Evolutionary conservation across 2,329 filamentous ascomycete genomes (phyloP), one percentile per base, ranked within the genome.

Genomic region (Aspergillus sp.): DNA sequence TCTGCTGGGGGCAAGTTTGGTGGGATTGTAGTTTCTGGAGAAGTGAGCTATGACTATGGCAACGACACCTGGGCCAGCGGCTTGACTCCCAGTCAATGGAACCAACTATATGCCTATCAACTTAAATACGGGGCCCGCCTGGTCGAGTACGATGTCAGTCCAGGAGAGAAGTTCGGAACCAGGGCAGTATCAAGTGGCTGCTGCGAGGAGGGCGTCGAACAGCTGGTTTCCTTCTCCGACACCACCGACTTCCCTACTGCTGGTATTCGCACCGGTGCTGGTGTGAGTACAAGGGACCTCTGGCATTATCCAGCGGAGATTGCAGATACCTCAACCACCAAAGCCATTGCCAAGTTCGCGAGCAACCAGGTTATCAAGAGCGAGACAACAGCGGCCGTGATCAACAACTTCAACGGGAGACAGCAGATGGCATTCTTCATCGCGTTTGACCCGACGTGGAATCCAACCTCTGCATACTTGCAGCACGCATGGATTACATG

Each of bases 351-450:
- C 6, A 72, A 77, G 26, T 85, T 85, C 64, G 78, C 71, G 6
- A 70, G 77, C 17, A 74, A 75, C 55, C 77, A 76, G 2, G 65
- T 68, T 9, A 78, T 76, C 59, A 54, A 68, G 1, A 66, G 56
- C 11, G 68, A 69, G 20, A 78, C 76, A 24, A 81, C 78, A 26
- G 85, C 84, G 49, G 84, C 78, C 42, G 83, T 87, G 51, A 85
- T 87, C 67, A 86, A 86, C 67, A 79, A 80, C 56, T 81, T 84
- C 61, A 75, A 75, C 55, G 78, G 78, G 12, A 78, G 84, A 58
- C 77, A 86, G 71, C 83, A 87, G 70, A 85, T 87, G 82, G 83
- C 79, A 2, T 86, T 83, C 74, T 86, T 86, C 72, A 79, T 81
- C 51, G 71, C 75, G 11, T 85, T 82, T 60, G 80, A 80, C 43